phyloP scores from a whole-genome alignment of 2,329 filamentous ascomycete species.

The Phyllosticta citriasiana region DNA sequence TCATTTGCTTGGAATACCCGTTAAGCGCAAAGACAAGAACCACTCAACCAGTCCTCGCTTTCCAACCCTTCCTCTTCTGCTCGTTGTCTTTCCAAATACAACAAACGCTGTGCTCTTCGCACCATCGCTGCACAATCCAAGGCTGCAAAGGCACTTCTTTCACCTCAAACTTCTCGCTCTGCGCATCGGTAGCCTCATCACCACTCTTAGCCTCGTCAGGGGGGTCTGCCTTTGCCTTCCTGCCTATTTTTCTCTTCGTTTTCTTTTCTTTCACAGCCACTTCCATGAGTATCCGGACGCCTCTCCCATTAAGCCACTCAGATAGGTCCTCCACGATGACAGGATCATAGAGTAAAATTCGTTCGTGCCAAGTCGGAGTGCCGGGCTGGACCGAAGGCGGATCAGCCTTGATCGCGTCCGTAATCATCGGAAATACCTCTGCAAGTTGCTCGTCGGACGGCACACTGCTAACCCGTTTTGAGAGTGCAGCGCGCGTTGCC shows the following conservation, averaged over 20 bases:
- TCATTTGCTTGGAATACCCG: background rate
- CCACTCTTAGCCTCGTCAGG: conserved; percentile 54
- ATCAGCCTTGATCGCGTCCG: conserved; percentile 36
- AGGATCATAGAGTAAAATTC: conserved; percentile 88
- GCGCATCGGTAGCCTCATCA: background rate
- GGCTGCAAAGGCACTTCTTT: conserved; percentile 21
- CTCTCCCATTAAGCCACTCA: conserved; percentile 59
- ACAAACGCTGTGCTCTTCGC: conserved; percentile 71
- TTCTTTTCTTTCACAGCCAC: conserved; percentile 26
- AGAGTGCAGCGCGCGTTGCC: background rate
- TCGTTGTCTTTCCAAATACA: conserved; percentile 56
- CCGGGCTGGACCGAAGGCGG: conserved; percentile 30
- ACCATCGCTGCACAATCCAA: conserved; percentile 72
- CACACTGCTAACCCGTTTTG: background rate
- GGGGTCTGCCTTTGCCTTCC: background rate
- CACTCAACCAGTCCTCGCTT: background rate
- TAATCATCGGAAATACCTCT: conserved; percentile 38
- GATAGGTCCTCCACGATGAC: conserved; percentile 81
- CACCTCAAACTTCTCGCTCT: conserved; percentile 19
- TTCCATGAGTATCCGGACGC: conserved; percentile 40
- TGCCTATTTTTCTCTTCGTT: background rate
- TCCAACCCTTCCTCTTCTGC: conserved; percentile 14
- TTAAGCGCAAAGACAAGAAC: background rate
- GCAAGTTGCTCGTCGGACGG: background rate
- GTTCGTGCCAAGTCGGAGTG: conserved; percentile 69